These are phyloP conservation scores for Fusarium robinianum DNA, from an alignment of 2,329 filamentous ascomycete genomes.

Conservation along the genomic window DNA sequence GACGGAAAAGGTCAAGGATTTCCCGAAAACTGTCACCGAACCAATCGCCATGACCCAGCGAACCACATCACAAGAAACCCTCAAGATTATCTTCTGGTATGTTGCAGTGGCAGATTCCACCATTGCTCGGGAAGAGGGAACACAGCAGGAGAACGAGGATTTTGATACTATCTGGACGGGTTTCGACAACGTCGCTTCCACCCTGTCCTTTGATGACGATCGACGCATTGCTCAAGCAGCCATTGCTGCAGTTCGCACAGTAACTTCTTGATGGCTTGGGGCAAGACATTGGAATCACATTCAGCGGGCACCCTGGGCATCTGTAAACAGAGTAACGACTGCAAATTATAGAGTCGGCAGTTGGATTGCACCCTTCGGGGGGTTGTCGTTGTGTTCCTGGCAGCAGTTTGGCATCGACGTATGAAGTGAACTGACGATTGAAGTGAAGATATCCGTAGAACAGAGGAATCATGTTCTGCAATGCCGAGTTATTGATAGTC, in stretches of 20 bases:
- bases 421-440: too few species aligned
- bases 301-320: too few species aligned
- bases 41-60: conserved; percentile 13
- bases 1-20: neutral
- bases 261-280: too few species aligned
- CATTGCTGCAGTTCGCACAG: neutral
- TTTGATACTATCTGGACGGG: conserved; percentile 7
- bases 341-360: too few species aligned
- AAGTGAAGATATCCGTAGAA: too few species aligned
- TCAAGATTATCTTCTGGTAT: conserved; percentile 19
- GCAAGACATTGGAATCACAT: too few species aligned
- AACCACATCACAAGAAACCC: neutral
- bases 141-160: conserved; percentile 10
- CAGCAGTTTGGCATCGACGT: too few species aligned
- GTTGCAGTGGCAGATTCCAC: conserved; percentile 10
- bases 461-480: too few species aligned
- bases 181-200: neutral
- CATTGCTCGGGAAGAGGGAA: neutral
- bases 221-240: neutral
- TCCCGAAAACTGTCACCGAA: neutral
- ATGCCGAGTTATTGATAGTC: too few species aligned
- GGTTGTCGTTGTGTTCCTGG: too few species aligned
- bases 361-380: too few species aligned
- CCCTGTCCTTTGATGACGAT: conserved; percentile 7
- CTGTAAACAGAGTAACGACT: too few species aligned